phyloP scores from a whole-genome alignment of 768 basidiomycete genomes.

The Lentinula raphanica region DNA sequence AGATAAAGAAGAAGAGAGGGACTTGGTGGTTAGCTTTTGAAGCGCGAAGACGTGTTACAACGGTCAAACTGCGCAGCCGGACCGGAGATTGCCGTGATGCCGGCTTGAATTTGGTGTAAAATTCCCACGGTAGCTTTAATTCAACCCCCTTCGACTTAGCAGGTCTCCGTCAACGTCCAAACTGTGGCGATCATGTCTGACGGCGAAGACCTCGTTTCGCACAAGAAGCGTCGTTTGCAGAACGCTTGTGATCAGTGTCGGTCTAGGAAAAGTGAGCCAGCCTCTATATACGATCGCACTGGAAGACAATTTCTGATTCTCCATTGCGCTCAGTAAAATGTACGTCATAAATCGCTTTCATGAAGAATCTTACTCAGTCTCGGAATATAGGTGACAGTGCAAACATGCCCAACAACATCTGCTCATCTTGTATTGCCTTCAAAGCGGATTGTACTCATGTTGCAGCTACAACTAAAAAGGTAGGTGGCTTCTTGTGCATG shows the following conservation, averaged over 20 bases:
- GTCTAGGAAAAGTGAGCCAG: constrained; percentile 51
- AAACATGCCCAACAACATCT: constrained; percentile 30
- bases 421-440: constrained; percentile 33
- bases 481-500: constrained; percentile 7
- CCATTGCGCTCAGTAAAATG: not conserved
- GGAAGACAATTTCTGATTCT: too few relatives aligned
- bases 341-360: not conserved
- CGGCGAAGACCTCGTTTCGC: not conserved
- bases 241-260: constrained; percentile 44
- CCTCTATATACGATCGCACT: constrained; percentile 31
- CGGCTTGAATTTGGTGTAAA: too few relatives aligned
- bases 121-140: not conserved
- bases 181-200: not conserved
- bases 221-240: constrained; percentile 7
- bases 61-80: not conserved
- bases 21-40: not conserved
- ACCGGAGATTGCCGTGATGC: not conserved
- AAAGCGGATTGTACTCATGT: constrained; percentile 34
- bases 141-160: too few relatives aligned
- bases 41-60: not conserved
- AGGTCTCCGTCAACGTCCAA: too few relatives aligned
- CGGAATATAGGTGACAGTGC: constrained; percentile 34
- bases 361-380: too few relatives aligned
- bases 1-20: not conserved
- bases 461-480: constrained; percentile 31